Base-by-base conservation (phyloP, 2,329 filamentous ascomycete genomes). In the Aquanectria penicillioides region DNA sequence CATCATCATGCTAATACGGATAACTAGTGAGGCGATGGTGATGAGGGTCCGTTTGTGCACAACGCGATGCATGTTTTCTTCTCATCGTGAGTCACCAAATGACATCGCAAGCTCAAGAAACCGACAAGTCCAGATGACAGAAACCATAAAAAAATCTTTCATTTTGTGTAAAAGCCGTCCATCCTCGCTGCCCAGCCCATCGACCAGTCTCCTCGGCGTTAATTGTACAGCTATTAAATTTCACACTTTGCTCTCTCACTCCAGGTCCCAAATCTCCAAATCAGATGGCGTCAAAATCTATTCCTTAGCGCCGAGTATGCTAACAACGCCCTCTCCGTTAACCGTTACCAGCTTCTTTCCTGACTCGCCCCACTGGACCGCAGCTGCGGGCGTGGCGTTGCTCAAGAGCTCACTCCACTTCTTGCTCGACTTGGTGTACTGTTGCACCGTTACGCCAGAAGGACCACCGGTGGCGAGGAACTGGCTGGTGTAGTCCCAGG, bases 401-500 rank as follows among this genome's bases (percentile, higher is more conserved):
- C 90, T 86, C 65, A 97, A 81, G 9, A 91, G 89, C 80, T 97
- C 93, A 38, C 88, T 90, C 95, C 95, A 99, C 57, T 85, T 83
- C 85, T 97, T 99, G 61, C 87, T 84, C 49, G 88, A 82, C 83
- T 98, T 99, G 63, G 86, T 85, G 77, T 96, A 99, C 71, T 97
- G 91, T 75, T 95, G 92, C 34, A 99, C 92, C 5, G 91, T 92
- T 41, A 97, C 80, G 23, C 93, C 93, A 38, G 89, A 88, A 4
- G 89, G 84, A 6, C 94, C 94, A 4, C 87, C 91, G 11, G 91
- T 90, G 22, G 94, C 91, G 50, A 99, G 82, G 80, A 91, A 99
- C 77, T 97, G 94, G 37, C 94, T 94, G 6, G 92, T 95, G 80
- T 97, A 97, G 73, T 99, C 95, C 94, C 94, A 99, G 44, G 84